Percentiles rank a stretch among this genome's conserved stretches.
Conservation (phyloP, 139 green algal genomes). For the Coelastrella sp. region DNA sequence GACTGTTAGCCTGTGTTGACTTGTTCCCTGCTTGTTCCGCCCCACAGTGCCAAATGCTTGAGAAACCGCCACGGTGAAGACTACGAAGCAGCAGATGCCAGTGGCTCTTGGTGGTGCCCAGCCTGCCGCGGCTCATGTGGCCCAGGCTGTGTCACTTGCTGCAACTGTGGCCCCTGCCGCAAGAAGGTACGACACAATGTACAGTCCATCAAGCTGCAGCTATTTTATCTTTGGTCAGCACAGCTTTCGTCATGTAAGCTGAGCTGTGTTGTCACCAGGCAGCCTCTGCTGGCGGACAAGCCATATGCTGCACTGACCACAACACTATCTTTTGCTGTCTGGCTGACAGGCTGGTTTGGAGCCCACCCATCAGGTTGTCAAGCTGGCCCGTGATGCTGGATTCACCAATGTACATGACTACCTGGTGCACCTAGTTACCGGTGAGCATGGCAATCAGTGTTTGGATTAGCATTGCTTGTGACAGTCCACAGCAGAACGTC, state of each 20-base stretch:
- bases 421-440: conserved; percentile 78
- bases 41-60: conserved; percentile 78
- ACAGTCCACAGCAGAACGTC: too few species aligned
- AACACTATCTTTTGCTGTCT: background rate
- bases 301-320: too few species aligned
- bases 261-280: too few species aligned
- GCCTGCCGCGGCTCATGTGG: conserved; percentile 83
- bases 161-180: conserved; percentile 90
- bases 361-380: conserved; percentile 78
- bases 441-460: conserved; percentile 19
- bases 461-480: too few species aligned
- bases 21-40: background rate
- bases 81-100: conserved; percentile 60
- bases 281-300: too few species aligned
- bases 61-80: conserved; percentile 87
- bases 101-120: conserved; percentile 80
- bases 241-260: too few species aligned
- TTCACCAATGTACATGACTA: conserved; percentile 91
- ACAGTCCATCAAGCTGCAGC: too few species aligned
- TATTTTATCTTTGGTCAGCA: too few species aligned
- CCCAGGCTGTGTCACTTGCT: conserved; percentile 78
- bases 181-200: conserved; percentile 66
- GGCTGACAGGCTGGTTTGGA: conserved; percentile 63
- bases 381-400: conserved; percentile 63
- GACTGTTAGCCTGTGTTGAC: background rate